phyloP scores from a whole-genome alignment of 2,329 filamentous ascomycete genomes.

The Penicillium sclerotiorum region DNA sequence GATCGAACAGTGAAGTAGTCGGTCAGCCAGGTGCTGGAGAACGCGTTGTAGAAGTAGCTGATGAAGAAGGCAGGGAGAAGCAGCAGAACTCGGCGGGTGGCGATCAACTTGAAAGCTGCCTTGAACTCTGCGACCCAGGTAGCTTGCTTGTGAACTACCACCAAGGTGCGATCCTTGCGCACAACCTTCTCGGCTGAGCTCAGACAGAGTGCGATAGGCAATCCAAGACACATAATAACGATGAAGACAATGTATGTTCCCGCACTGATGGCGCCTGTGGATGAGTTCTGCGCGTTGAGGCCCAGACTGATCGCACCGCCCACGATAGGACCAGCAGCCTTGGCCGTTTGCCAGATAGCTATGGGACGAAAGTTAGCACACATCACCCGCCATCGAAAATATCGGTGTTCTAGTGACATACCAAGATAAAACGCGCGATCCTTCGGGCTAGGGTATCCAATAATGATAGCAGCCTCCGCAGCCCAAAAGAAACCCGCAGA shows the following conservation, averaged over 20 bases:
- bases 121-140: constrained; percentile 26
- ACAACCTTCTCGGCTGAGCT: constrained; percentile 29
- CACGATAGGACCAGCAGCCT: constrained; percentile 26
- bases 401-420: constrained; percentile 3
- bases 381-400: neutral
- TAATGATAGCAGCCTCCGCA: constrained; percentile 51
- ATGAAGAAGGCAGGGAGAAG: constrained; percentile 32
- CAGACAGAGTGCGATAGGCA: constrained; percentile 22
- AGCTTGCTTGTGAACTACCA: constrained; percentile 24
- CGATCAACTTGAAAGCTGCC: constrained; percentile 21
- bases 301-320: constrained; percentile 27
- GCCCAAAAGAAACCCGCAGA: constrained; percentile 55
- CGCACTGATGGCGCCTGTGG: constrained; percentile 20
- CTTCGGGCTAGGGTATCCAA: constrained; percentile 43
- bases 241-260: constrained; percentile 28
- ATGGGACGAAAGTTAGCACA: neutral
- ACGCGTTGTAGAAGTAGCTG: constrained; percentile 35
- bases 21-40: constrained; percentile 29
- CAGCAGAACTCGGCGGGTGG: constrained; percentile 23
- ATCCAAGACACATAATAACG: constrained; percentile 28
- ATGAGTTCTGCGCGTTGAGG: constrained; percentile 21
- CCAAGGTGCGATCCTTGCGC: constrained; percentile 26
- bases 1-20: constrained; percentile 28
- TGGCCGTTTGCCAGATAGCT: constrained; percentile 29
- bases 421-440: constrained; percentile 28